These are phyloP conservation scores for Lepiota subincarnata DNA, from an alignment of 768 basidiomycete species.

Conservation along the genomic window DNA sequence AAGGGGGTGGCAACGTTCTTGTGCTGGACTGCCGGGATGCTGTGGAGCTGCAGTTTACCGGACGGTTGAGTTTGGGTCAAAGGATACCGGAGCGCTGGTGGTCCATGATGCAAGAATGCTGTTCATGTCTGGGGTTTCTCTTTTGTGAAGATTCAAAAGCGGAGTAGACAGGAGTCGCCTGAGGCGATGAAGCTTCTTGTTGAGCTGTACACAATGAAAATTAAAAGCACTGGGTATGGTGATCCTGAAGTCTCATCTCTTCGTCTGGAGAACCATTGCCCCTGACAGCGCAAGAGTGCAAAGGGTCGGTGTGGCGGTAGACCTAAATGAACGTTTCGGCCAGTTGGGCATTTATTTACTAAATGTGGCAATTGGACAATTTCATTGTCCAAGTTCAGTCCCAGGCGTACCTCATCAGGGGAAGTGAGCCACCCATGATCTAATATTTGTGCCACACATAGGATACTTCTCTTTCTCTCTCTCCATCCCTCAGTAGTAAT, in stretches of 20 bases:
- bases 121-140: background rate
- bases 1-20: slow-evolving; percentile 7
- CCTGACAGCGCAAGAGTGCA: too few species aligned
- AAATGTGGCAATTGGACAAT: background rate
- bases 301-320: background rate
- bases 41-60: slow-evolving; percentile 1
- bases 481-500: too few species aligned
- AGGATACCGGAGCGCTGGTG: slow-evolving; percentile 7
- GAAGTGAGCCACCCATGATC: too few species aligned
- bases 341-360: background rate
- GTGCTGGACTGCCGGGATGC: slow-evolving; percentile 1
- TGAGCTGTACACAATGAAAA: too few species aligned
- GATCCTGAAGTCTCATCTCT: background rate
- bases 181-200: too few species aligned
- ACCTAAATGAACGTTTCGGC: background rate
- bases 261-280: too few species aligned
- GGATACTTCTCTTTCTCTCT: background rate
- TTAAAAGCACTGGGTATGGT: background rate
- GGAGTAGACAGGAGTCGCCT: too few species aligned
- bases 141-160: too few species aligned
- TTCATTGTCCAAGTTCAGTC: background rate
- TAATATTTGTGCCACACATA: background rate
- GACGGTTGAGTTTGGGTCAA: background rate
- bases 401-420: background rate
- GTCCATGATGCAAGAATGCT: background rate